Evolutionary conservation across 2,329 filamentous ascomycete genomes (phyloP).

Genomic region (Colletotrichum simmondsii): DNA sequence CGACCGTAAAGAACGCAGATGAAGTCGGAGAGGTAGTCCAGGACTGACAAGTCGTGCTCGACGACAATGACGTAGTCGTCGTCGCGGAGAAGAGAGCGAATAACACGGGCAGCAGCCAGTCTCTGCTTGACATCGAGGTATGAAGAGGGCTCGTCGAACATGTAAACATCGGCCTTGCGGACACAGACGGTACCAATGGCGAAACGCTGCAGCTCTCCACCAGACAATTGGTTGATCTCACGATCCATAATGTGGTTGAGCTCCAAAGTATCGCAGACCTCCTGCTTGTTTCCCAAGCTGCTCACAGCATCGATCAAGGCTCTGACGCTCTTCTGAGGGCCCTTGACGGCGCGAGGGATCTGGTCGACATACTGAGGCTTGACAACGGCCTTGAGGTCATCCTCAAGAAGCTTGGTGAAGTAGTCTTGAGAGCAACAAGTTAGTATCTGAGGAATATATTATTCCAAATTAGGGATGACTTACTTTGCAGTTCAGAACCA

Average conservation of each 20-base stretch:
- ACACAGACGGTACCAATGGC: constrained; percentile 96
- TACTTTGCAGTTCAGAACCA: constrained; percentile 96
- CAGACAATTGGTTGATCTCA: constrained; percentile 89
- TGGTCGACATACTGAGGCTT: constrained; percentile 99
- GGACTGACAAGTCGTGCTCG: constrained; percentile 97
- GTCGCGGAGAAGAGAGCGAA: constrained; percentile 87
- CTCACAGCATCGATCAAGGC: constrained; percentile 80
- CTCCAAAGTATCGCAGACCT: constrained; percentile 87
- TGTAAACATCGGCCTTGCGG: constrained; percentile 97
- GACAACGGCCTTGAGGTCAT: constrained; percentile 96
- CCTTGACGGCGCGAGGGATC: constrained; percentile 91
- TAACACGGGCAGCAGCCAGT: constrained; percentile 90
- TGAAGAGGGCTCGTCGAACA: constrained; percentile 99
- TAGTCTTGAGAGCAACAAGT: constrained; percentile 70
- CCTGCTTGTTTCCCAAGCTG: constrained; percentile 81
- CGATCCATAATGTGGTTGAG: constrained; percentile 90
- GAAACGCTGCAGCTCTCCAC: constrained; percentile 98
- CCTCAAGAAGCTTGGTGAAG: constrained; percentile 97
- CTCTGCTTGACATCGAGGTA: constrained; percentile 99
- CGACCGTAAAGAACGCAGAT: constrained; percentile 97
- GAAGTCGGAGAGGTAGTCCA: constrained; percentile 98
- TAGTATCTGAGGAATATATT: neutral
- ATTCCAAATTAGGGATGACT: constrained; percentile 43
- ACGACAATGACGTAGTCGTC: constrained; percentile 98
- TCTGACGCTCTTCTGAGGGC: constrained; percentile 82